Evolutionary conservation across 2,329 filamentous ascomycete genomes (phyloP).

Genomic region (Plectosphaerella cucumerina): DNA sequence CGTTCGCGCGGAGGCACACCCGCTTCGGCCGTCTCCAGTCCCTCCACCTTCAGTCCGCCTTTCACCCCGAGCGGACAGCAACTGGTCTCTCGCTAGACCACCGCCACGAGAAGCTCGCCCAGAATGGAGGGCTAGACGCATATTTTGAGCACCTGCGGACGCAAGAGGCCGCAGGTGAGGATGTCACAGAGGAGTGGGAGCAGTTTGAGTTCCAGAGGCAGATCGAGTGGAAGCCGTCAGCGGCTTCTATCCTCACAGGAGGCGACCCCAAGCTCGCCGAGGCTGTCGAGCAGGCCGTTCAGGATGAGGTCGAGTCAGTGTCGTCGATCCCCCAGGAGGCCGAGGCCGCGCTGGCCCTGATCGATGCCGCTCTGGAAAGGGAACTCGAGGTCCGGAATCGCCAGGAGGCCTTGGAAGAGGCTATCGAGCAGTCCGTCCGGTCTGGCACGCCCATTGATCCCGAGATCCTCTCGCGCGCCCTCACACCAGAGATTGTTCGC

Average conservation of each 20-base stretch:
- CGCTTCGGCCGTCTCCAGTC: constrained; percentile 50
- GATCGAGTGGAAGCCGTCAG: constrained; percentile 79
- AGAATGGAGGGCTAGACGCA: constrained; percentile 67
- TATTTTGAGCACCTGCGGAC: constrained; percentile 91
- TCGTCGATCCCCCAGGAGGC: constrained; percentile 37
- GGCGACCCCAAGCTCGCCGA: constrained; percentile 55
- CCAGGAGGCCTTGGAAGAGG: constrained; percentile 39
- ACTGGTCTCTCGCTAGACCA: constrained; percentile 53
- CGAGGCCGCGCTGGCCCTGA: constrained; percentile 67
- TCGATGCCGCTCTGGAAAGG: constrained; percentile 78
- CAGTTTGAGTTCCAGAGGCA: constrained; percentile 86
- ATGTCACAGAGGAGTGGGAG: constrained; percentile 77
- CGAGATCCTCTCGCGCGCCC: constrained; percentile 32
- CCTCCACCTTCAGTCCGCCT: constrained; percentile 71
- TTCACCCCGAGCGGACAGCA: constrained; percentile 57
- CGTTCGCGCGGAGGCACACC: constrained; percentile 55
- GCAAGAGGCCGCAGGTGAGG: constrained; percentile 52
- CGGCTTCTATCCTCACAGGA: constrained; percentile 43
- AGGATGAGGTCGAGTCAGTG: constrained; percentile 26
- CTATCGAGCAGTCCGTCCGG: constrained; percentile 32
- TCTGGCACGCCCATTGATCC: constrained; percentile 30
- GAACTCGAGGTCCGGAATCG: constrained; percentile 60
- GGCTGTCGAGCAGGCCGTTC: constrained; percentile 21
- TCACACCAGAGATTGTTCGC: constrained; percentile 36
- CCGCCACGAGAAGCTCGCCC: constrained; percentile 43